Percentiles rank a stretch among this genome's conserved stretches.
Conservation (phyloP, 495 filamentous ascomycete genomes). For the Parathielavia hyrcaniae region DNA sequence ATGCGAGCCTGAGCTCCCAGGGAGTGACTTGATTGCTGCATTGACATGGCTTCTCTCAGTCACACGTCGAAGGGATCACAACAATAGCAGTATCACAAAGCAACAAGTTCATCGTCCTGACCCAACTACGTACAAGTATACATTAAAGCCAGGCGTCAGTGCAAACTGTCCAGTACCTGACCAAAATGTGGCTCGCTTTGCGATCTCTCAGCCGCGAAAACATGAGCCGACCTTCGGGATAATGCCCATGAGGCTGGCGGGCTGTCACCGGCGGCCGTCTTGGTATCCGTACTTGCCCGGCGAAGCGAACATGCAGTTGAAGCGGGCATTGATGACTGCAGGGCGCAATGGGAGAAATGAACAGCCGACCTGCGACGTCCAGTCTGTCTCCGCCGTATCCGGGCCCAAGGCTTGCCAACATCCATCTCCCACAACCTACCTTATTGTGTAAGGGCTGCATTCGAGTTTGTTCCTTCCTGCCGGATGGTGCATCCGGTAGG, state of each 20-base stretch:
- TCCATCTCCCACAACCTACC: background rate
- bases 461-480: background rate
- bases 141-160: too few species aligned
- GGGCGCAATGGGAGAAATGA: background rate
- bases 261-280: background rate
- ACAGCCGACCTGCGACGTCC: background rate
- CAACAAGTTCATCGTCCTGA: too few species aligned
- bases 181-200: background rate
- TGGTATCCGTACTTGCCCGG: background rate
- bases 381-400: conserved; percentile 6
- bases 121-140: too few species aligned
- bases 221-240: background rate
- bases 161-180: too few species aligned
- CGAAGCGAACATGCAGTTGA: background rate
- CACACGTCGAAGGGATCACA: too few species aligned
- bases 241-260: too few species aligned
- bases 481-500: conserved; percentile 6
- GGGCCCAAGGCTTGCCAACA: background rate
- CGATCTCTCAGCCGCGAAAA: background rate
- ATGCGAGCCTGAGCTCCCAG: too few species aligned
- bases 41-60: too few species aligned
- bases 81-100: too few species aligned
- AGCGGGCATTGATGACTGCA: background rate
- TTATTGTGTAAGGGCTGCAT: too few species aligned
- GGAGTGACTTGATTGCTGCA: too few species aligned